Base-by-base conservation (phyloP, 2,329 filamentous ascomycete genomes). In the Neofusicoccum sp. region DNA sequence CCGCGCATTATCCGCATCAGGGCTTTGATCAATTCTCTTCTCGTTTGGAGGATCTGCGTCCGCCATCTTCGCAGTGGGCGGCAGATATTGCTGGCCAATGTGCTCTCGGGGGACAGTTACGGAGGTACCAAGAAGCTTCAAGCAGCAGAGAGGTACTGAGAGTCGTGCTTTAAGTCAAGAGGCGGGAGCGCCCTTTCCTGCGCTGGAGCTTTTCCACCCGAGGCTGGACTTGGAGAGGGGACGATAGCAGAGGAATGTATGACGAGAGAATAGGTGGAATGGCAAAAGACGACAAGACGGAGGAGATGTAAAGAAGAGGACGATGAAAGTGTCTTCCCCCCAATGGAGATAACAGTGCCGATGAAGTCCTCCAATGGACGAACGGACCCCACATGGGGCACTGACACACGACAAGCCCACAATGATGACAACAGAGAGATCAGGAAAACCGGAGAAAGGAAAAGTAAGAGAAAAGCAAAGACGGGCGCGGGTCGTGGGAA, bases 221-320 rank as follows among this genome's bases (percentile, higher is more conserved):
- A 45, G 54, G 28, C n/a, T 22, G 16, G 22, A 22, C 22, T 22
- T 36, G 11, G n/a, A 16, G 4, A 29, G 9, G 6, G 14, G 29
- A 29, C 31, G 16, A 36, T 5, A n/a, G 1, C 14, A 5, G 39
- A 7, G 34, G 36, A 22, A n/a, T 1, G 6, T 16, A 41, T 54
- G 50, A 37, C 54, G 39, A 58, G 39, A 58, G 5, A 22, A 28
- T 36, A 8, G 41, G 39, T n/a, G 41, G 31, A 16, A 58, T 58
- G 41, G 45, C 41, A 58, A 31, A 29, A 58, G 41, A 12, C 22
- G 52, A 36, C 54, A 34, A 45, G 54, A n/a, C 54, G 52, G 52
- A 56, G 37, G 54, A 28, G n/a, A 45, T 7, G 28, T 45, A 16
- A 22, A 31, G 41, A 41, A 56, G 14, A 22, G 22, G 22, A 22